Base-by-base conservation (phyloP, 2,329 filamentous ascomycete genomes). In the Claviceps sp. region DNA sequence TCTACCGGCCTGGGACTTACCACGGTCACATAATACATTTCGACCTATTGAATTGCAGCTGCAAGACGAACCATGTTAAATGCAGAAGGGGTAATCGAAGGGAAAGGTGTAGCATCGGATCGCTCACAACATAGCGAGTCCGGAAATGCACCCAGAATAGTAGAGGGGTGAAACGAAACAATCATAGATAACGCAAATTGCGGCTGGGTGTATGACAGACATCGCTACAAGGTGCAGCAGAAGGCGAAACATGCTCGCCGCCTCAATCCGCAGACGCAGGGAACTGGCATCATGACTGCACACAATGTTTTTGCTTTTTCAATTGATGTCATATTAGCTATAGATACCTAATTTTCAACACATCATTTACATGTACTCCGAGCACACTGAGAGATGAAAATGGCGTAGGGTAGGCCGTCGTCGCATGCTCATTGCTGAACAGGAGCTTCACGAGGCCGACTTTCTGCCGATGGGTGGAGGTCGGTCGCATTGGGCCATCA, bases 381-480 rank as follows among this genome's bases (percentile, higher is more conserved):
- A 34, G 30, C 9, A 34, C 30, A 4, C 3, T 11, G 30, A 34
- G 9, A 11, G 30, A 34, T 11, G 30, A 34, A 34, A 11, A 34
- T 9, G 30, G 30, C 30, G 9, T 11, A 34, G 30, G 30, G 30
- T 34, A 34, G 30, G 30, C 30, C 30, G 9, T 34, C 30, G 30
- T 4, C 9, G 30, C 4, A 26, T 7, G 24, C 24, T 24, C 24
- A 26, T 26, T 26, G 24, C 6, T 26, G 24, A 26, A 9, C 3
- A 11, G 30, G 30, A 34, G 30, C 34, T n/a, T 3, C 14, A 49
- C 2, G 18, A 38, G 52, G 44, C 64, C 66, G 66, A 67, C 49
- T 45, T 66, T 68, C 60, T 62, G 54, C 66, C 66, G 65, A 37
- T 37, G 49, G 11, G 42, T 51, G 51, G 53, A 46, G 37, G 22